Conservation (phyloP, 2,329 filamentous ascomycete species). For the Erysiphe pulchra region DNA sequence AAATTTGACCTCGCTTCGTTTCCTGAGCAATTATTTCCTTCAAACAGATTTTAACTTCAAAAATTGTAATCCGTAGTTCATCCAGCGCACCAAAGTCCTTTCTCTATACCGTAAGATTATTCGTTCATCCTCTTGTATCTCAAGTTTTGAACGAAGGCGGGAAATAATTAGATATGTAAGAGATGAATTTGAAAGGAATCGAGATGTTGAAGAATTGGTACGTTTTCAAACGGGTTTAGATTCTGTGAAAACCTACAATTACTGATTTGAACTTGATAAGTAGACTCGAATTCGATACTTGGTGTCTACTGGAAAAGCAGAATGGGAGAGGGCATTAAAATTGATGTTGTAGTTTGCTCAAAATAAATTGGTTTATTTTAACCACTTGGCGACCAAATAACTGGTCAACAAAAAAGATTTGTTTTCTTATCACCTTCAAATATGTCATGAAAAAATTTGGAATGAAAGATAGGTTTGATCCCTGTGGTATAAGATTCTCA, state of each 20-base stretch:
- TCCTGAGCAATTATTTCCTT: background rate
- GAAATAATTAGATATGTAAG: constrained; percentile 31
- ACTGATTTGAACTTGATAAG: background rate
- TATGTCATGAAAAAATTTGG: too few species aligned
- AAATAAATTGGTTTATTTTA: background rate
- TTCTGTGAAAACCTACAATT: background rate
- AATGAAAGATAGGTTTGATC: too few species aligned
- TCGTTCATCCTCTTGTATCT: constrained; percentile 25
- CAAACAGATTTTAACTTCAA: background rate
- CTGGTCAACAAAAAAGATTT: background rate
- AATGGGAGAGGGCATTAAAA: constrained; percentile 36
- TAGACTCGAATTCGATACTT: constrained; percentile 36
- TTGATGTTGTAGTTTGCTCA: constrained; percentile 5
- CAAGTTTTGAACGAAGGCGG: constrained; percentile 22
- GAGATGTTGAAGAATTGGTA: constrained; percentile 28
- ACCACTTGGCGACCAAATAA: background rate
- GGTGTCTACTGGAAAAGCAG: constrained; percentile 35
- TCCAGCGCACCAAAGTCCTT: constrained; percentile 28
- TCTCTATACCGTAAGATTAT: constrained; percentile 32
- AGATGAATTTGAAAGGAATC: constrained; percentile 34
- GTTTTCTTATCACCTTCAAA: too few species aligned
- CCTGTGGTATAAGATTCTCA: too few species aligned
- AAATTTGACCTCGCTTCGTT: constrained; percentile 1
- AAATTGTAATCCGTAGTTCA: constrained; percentile 17
- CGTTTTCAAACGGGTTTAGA: too few species aligned